Evolutionary conservation across 352 stramenopile genomes (phyloP).

Genomic region (Thalassiosira oceanica): DNA sequence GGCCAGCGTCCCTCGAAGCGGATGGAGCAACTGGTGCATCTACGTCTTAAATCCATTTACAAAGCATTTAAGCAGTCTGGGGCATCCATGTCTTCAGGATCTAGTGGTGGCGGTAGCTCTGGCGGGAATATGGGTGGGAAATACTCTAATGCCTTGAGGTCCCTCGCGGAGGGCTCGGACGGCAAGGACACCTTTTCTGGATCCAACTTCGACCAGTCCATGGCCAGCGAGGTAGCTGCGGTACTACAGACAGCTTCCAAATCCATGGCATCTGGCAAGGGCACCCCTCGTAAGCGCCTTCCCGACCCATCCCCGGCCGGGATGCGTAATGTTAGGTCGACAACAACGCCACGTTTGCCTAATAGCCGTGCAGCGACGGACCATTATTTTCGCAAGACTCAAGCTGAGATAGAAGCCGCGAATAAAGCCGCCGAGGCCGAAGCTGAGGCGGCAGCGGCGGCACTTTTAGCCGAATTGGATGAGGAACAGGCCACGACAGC

Average conservation of each 20-base stretch:
- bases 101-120: slow-evolving; percentile 10
- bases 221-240: slow-evolving; percentile 59
- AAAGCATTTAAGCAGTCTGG: slow-evolving; percentile 82
- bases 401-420: slow-evolving; percentile 48
- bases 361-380: slow-evolving; percentile 25
- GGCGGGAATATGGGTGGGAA: slow-evolving; percentile 9
- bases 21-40: slow-evolving; percentile 81
- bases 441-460: slow-evolving; percentile 75
- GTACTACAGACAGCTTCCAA: slow-evolving; percentile 67
- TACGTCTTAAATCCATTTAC: slow-evolving; percentile 82
- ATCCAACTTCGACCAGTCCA: slow-evolving; percentile 55
- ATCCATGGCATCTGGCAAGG: slow-evolving; percentile 27
- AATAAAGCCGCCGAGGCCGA: slow-evolving; percentile 58
- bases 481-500: slow-evolving; percentile 65
- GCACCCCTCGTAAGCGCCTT: not conserved
- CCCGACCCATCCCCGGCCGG: not conserved
- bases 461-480: slow-evolving; percentile 78
- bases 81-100: slow-evolving; percentile 33
- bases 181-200: slow-evolving; percentile 38
- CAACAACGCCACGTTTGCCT: not conserved
- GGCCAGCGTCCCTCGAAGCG: slow-evolving; percentile 76
- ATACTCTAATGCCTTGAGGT: slow-evolving; percentile 44
- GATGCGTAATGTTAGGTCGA: slow-evolving; percentile 7
- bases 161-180: slow-evolving; percentile 29
- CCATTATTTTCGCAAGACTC: slow-evolving; percentile 40